Conservation (phyloP, 164 flowering plant species). For the Stephania cephalantha region DNA sequence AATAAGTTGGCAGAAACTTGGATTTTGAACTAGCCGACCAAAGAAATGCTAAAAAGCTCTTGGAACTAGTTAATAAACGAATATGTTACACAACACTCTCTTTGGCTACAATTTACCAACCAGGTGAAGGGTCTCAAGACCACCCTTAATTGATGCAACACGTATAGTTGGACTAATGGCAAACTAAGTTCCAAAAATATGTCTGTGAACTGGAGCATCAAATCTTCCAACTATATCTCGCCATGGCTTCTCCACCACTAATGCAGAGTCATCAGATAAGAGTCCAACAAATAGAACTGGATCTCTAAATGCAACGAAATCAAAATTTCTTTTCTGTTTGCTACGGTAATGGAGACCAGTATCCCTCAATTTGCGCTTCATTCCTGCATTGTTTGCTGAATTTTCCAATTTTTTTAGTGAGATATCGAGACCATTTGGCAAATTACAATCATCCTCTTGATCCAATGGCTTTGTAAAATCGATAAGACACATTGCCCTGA, state of each 20-base stretch:
- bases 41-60: slow-evolving; percentile 1
- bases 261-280: slow-evolving; percentile 52
- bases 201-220: slow-evolving; percentile 93
- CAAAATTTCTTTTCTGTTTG: slow-evolving; percentile 49
- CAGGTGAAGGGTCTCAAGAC: slow-evolving; percentile 44
- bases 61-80: slow-evolving; percentile 18
- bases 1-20: neutral
- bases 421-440: slow-evolving; percentile 26
- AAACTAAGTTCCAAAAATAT: slow-evolving; percentile 71
- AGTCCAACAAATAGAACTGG: slow-evolving; percentile 78
- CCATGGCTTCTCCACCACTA: slow-evolving; percentile 95
- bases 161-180: neutral
- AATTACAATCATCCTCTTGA: slow-evolving; percentile 37
- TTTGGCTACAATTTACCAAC: neutral
- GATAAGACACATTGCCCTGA: slow-evolving; percentile 88
- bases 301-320: slow-evolving; percentile 49
- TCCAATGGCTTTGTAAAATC: slow-evolving; percentile 71
- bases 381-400: slow-evolving; percentile 25
- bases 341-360: slow-evolving; percentile 25
- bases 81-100: slow-evolving; percentile 43
- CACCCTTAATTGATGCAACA: slow-evolving; percentile 11
- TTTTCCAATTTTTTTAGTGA: slow-evolving; percentile 25
- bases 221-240: slow-evolving; percentile 60
- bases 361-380: slow-evolving; percentile 48
- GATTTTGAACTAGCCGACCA: neutral